Percentiles rank a stretch among this genome's conserved stretches.
These are phyloP conservation scores for Colletotrichum cuscutae DNA, from an alignment of 2,329 filamentous ascomycete genomes.

Conservation along the genomic window DNA sequence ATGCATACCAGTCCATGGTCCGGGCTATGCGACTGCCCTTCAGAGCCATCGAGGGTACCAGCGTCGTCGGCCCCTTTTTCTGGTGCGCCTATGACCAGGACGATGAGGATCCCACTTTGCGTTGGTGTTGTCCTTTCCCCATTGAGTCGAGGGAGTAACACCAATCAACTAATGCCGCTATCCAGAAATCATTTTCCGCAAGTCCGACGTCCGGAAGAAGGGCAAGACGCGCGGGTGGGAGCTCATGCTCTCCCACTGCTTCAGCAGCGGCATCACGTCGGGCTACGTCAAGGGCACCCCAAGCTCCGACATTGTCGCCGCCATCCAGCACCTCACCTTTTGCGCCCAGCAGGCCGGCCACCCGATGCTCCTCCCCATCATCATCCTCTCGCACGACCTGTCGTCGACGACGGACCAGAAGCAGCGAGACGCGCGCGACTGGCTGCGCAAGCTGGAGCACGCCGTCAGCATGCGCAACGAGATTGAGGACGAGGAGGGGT, in stretches of 20 bases:
- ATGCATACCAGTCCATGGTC: constrained; percentile 66
- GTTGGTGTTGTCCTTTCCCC: constrained; percentile 49
- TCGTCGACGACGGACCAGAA: constrained; percentile 66
- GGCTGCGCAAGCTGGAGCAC: constrained; percentile 70
- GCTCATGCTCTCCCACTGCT: constrained; percentile 69
- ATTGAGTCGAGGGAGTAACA: neutral
- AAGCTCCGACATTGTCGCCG: constrained; percentile 62
- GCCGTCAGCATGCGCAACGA: constrained; percentile 70
- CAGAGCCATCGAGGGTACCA: constrained; percentile 67
- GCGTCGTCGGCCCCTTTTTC: constrained; percentile 72
- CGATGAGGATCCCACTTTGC: constrained; percentile 66
- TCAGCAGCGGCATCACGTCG: constrained; percentile 65
- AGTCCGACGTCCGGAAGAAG: constrained; percentile 74
- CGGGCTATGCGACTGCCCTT: constrained; percentile 63
- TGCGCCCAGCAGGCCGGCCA: constrained; percentile 64
- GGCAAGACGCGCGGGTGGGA: constrained; percentile 73
- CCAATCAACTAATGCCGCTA: constrained; percentile 5
- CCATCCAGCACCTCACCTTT: constrained; percentile 60
- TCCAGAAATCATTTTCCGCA: constrained; percentile 70
- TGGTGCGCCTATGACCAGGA: constrained; percentile 68
- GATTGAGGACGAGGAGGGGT: constrained; percentile 65
- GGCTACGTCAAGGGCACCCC: constrained; percentile 71
- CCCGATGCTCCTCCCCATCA: constrained; percentile 67
- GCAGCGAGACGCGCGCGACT: constrained; percentile 71
- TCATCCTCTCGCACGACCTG: constrained; percentile 69